Percentiles rank a stretch among this genome's conserved stretches.
Evolutionary conservation across 176 grass and related monocot species (phyloP).

Genomic region (Oryza coarctata): DNA sequence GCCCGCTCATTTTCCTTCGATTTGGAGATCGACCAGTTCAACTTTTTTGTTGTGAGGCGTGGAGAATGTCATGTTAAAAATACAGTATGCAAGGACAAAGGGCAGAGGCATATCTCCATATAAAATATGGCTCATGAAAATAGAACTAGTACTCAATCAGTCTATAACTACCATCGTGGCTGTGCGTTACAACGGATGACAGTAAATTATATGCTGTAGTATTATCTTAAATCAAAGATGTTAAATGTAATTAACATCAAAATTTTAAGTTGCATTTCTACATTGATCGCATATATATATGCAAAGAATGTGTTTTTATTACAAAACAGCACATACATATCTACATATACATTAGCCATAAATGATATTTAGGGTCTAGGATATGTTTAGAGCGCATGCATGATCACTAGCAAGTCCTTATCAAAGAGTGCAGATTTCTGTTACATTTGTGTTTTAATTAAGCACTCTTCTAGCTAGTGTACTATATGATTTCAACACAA

Average conservation of each 20-base stretch:
- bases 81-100: neutral
- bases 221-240: too few relatives aligned
- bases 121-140: neutral
- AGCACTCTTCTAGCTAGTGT: neutral
- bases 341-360: neutral
- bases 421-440: neutral
- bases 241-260: neutral
- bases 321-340: neutral
- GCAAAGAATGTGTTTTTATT: neutral
- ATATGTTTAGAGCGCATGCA: neutral
- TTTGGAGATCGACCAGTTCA: neutral
- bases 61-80: neutral
- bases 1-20: slow-evolving; percentile 16
- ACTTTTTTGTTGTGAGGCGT: neutral
- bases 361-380: neutral
- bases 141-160: neutral
- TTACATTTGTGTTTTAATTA: neutral
- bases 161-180: neutral
- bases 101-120: neutral
- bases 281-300: neutral
- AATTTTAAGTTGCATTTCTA: neutral
- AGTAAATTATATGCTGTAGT: too few relatives aligned
- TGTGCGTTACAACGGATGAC: too few relatives aligned
- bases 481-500: slow-evolving; percentile 1
- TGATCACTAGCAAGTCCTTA: neutral